Conservation (phyloP, 2,329 filamentous ascomycete genomes). For the Magnaporthiopsis rhizophila region DNA sequence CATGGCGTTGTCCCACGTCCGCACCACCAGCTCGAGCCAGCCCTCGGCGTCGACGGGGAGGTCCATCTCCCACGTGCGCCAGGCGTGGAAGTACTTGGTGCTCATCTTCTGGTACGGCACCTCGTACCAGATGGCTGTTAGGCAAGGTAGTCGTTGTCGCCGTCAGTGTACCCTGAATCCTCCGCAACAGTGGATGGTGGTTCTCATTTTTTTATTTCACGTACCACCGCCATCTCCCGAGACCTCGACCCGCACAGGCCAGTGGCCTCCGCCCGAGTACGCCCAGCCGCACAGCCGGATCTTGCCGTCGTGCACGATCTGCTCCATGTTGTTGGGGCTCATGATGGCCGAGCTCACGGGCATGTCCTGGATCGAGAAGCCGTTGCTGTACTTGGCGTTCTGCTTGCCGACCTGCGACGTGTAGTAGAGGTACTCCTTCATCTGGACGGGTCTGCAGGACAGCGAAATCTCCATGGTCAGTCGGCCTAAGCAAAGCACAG, state of each 20-base stretch:
- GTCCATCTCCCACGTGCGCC: slow-evolving; percentile 56
- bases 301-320: slow-evolving; percentile 50
- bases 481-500: too few relatives aligned
- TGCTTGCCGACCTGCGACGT: slow-evolving; percentile 62
- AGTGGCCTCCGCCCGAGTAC: slow-evolving; percentile 49
- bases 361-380: slow-evolving; percentile 65
- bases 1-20: slow-evolving; percentile 54
- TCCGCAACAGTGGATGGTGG: too few relatives aligned
- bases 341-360: slow-evolving; percentile 61
- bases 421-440: slow-evolving; percentile 61
- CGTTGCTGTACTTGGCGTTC: slow-evolving; percentile 49
- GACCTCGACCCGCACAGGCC: slow-evolving; percentile 57
- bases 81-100: slow-evolving; percentile 54
- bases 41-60: slow-evolving; percentile 55
- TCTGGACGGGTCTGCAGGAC: slow-evolving; percentile 46
- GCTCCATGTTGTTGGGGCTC: slow-evolving; percentile 51
- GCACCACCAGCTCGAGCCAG: slow-evolving; percentile 50
- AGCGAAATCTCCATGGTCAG: background rate
- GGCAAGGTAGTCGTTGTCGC: too few relatives aligned
- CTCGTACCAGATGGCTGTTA: slow-evolving; percentile 45
- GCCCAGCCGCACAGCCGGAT: slow-evolving; percentile 52
- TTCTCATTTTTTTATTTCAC: too few relatives aligned
- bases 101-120: slow-evolving; percentile 53
- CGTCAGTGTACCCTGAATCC: background rate
- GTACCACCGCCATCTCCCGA: slow-evolving; percentile 48